Conservation (phyloP, 148 eudicot genomes). For the Pharnaceum exiguum region DNA sequence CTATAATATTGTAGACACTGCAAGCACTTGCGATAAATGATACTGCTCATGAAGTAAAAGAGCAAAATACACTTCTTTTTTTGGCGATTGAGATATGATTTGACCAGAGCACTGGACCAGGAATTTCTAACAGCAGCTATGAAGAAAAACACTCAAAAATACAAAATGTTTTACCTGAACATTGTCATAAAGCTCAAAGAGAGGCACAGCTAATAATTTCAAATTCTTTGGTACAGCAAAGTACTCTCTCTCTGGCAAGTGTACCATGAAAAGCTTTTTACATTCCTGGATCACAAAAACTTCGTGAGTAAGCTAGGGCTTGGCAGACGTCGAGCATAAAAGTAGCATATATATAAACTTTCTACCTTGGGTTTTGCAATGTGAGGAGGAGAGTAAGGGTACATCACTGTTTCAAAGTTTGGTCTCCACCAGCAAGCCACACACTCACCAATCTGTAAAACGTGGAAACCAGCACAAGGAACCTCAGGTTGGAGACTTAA, state of each 20-base stretch:
- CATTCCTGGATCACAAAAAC: conserved; percentile 63
- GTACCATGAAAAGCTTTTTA: conserved; percentile 83
- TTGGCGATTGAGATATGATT: not conserved
- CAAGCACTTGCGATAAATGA: not conserved
- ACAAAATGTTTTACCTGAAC: too few relatives aligned
- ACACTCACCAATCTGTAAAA: conserved; percentile 39
- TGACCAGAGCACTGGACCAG: not conserved
- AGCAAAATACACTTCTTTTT: not conserved
- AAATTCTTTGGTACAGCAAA: conserved; percentile 96
- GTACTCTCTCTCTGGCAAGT: conserved; percentile 83
- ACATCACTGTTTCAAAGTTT: conserved; percentile 45
- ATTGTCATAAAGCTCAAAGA: conserved; percentile 94
- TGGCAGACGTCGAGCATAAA: not conserved
- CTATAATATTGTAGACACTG: not conserved
- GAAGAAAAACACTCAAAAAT: too few relatives aligned
- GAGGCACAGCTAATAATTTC: conserved; percentile 90
- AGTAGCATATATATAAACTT: not conserved
- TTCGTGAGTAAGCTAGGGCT: conserved; percentile 8
- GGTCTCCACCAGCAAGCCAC: conserved; percentile 58
- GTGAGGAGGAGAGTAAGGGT: conserved; percentile 52
- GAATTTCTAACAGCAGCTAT: too few relatives aligned
- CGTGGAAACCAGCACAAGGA: not conserved
- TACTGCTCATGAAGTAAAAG: not conserved
- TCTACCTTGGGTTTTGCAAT: conserved; percentile 77
- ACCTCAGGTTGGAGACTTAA: not conserved